Evolutionary conservation across 306 rosid genomes (phyloP).

Genomic region (Carpinus viminea): DNA sequence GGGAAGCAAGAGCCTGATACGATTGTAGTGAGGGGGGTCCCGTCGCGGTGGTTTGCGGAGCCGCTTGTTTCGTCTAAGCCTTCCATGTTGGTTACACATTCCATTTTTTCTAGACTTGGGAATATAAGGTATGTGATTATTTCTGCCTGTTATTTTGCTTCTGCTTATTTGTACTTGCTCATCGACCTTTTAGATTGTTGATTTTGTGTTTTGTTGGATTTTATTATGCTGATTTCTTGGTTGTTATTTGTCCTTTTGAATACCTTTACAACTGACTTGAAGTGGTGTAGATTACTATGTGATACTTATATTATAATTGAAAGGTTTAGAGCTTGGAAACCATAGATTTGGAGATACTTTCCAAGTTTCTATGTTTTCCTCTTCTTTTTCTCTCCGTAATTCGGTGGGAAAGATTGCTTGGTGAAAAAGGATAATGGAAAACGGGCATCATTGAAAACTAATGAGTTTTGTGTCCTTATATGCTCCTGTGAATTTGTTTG

Average conservation of each 20-base stretch:
- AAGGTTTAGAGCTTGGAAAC: background rate
- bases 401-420: no score
- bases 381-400: no score
- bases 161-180: slow-evolving; percentile 1
- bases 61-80: slow-evolving; percentile 93
- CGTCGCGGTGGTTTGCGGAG: slow-evolving; percentile 94
- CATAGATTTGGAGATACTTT: background rate
- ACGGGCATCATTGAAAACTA: background rate
- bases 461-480: background rate
- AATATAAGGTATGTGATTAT: slow-evolving; percentile 60
- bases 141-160: background rate
- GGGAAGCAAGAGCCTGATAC: slow-evolving; percentile 72
- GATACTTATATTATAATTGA: background rate
- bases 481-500: background rate
- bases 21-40: slow-evolving; percentile 59
- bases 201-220: background rate
- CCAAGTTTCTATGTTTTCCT: no score
- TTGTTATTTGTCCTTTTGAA: background rate
- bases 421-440: background rate
- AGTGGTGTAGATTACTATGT: background rate
- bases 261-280: background rate
- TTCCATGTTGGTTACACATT: slow-evolving; percentile 89
- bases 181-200: background rate
- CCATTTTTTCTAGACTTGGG: slow-evolving; percentile 89
- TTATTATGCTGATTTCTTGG: background rate